phyloP scores from a whole-genome alignment of 345 rosid species.

The Bruguiera gymnorhiza region DNA sequence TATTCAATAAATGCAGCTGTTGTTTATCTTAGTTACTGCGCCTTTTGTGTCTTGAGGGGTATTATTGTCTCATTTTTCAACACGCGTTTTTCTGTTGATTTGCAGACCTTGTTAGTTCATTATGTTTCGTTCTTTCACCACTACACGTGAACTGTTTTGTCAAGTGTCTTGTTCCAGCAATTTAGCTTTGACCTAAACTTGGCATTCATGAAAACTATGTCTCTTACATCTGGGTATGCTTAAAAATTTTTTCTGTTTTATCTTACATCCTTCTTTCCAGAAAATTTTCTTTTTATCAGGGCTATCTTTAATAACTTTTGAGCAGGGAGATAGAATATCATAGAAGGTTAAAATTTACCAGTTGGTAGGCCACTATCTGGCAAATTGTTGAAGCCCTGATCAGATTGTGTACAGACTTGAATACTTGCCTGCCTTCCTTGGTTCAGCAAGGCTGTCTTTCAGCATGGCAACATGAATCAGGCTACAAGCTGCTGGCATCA shows the following conservation, averaged over 20 bases:
- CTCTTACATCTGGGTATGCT: conserved; percentile 7
- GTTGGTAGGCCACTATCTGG: conserved; percentile 1
- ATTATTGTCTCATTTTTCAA: conserved; percentile 3
- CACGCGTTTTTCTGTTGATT: conserved; percentile 9
- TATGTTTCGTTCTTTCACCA: neutral
- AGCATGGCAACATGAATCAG: neutral
- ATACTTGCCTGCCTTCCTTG: neutral
- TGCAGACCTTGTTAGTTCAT: neutral
- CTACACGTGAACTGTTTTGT: conserved; percentile 1
- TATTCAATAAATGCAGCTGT: conserved; percentile 5
- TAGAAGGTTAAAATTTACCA: neutral
- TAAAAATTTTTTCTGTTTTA: conserved; percentile 9
- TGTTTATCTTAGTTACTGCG: neutral
- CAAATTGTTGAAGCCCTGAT: neutral
- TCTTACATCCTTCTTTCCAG: neutral
- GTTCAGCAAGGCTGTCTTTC: neutral
- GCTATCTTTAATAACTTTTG: conserved; percentile 6
- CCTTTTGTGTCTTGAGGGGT: conserved; percentile 11
- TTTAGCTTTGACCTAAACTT: conserved; percentile 13
- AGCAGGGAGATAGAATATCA: conserved; percentile 2
- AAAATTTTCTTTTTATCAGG: conserved; percentile 11
- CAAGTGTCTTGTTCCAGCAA: conserved; percentile 3
- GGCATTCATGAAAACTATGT: conserved; percentile 14
- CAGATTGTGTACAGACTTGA: neutral
- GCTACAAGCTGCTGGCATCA: neutral